A percentile compares a stretch with the other conserved stretches of the same genome.
Evolutionary conservation across 345 rosid genomes (phyloP).

Genomic region (Excoecaria agallocha): DNA sequence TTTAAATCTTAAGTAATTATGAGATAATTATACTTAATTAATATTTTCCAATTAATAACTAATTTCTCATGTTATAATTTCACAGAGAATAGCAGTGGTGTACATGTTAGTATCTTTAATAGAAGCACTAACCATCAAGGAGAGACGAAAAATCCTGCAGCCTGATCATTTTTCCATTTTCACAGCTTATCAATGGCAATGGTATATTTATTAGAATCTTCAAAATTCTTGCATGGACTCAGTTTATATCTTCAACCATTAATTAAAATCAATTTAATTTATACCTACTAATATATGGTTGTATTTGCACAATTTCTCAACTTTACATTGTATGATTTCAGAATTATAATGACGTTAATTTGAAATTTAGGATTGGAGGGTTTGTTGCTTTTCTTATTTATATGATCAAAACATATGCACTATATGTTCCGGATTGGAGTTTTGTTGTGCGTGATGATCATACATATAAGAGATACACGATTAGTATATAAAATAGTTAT

Average conservation of each 20-base stretch:
- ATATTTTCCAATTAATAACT: background rate
- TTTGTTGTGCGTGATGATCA: conserved; percentile 16
- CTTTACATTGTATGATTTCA: no score
- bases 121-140: conserved; percentile 52
- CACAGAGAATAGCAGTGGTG: conserved; percentile 64
- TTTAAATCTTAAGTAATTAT: background rate
- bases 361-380: conserved; percentile 45
- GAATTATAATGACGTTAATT: background rate
- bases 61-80: background rate
- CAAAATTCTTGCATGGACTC: no score
- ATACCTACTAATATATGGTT: no score
- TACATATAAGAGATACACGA: conserved; percentile 34
- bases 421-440: conserved; percentile 67
- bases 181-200: conserved; percentile 58
- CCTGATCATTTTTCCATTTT: conserved; percentile 50
- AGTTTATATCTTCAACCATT: no score
- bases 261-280: no score
- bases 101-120: conserved; percentile 56
- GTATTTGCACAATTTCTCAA: no score
- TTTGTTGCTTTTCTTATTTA: conserved; percentile 51
- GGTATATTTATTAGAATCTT: conserved; percentile 28
- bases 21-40: background rate
- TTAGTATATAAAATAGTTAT: no score
- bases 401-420: conserved; percentile 47
- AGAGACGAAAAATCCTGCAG: conserved; percentile 36